Evolutionary conservation across 1,284 basidiomycete genomes (phyloP), one percentile per base, ranked within the genome.

Genomic region (Lentinula novae-zelandiae): DNA sequence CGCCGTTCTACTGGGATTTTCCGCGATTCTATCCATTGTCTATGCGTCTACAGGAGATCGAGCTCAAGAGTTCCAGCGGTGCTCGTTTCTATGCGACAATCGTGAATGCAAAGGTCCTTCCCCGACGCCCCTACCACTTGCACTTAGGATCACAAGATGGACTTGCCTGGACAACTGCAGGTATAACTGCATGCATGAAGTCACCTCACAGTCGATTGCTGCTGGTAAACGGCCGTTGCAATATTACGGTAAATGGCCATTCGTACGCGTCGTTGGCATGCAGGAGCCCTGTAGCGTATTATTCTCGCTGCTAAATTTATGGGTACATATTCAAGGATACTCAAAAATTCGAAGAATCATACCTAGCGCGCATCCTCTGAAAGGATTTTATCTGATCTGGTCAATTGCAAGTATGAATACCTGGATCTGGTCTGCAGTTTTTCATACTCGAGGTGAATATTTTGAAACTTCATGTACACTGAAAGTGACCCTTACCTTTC

Each of bases 181-280:
- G 70, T 98, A 99, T 70, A 75, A 76, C 17, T 99, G 96, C 77
- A 92, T 92, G 80, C 95, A 97, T 69, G 73, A 79, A 55, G 81
- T 96, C 59, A 97, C 95, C 13, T 81, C 86, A 64, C 74, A 80
- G 20, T 84, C 86, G 20, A 69, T 86, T 10, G 56, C 67, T 44
- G 67, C 67, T 3, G 80, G 76, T 17, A 70, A 63, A 66, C 74
- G 40, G 36, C 75, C 90, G 17, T 81, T 91, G 58, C 95, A 97
- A 69, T 98, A 92, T 73, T 86, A 95, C 69, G 97, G 97, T 27
- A 99, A 99, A 78, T 99, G 96, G 96, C 93, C 95, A 0, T 98
- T 98, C 73, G 90, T 88, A 83, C 82, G 95, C 44, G 76, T 92
- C 22, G 74, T 81, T 5, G 94, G 94, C 31, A 90, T 94, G 74